These are phyloP conservation scores for Epicoccum sorghinum DNA, from an alignment of 2,329 filamentous ascomycete genomes.

Conservation along the genomic window DNA sequence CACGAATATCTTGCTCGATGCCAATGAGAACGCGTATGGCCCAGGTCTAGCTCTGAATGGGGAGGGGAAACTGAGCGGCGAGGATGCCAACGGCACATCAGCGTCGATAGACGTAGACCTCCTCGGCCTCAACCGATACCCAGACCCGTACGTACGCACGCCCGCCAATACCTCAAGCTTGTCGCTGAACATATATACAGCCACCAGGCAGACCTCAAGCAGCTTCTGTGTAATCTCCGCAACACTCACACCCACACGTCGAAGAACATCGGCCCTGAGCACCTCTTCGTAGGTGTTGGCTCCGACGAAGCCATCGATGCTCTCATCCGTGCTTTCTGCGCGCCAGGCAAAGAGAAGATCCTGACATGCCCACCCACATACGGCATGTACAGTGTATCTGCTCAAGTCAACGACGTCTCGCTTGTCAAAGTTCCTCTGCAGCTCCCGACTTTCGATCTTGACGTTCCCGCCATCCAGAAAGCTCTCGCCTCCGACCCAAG, in stretches of 20 bases:
- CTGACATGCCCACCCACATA: constrained; percentile 96
- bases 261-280: constrained; percentile 74
- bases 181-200: constrained; percentile 39
- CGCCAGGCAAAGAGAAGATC: constrained; percentile 85
- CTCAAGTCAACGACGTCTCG: constrained; percentile 88
- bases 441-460: constrained; percentile 73
- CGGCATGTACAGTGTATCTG: constrained; percentile 96
- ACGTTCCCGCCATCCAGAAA: constrained; percentile 70
- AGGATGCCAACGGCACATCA: constrained; percentile 43
- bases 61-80: constrained; percentile 56
- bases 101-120: constrained; percentile 71
- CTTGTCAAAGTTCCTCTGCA: constrained; percentile 87
- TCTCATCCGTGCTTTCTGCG: constrained; percentile 89
- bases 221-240: constrained; percentile 82
- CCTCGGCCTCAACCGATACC: constrained; percentile 87
- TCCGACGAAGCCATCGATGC: constrained; percentile 98
- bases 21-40: constrained; percentile 96
- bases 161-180: not conserved
- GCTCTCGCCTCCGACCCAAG: constrained; percentile 66
- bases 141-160: constrained; percentile 69
- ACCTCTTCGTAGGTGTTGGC: constrained; percentile 93
- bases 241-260: constrained; percentile 83
- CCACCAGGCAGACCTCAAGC: constrained; percentile 86
- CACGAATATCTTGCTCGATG: constrained; percentile 92
- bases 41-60: constrained; percentile 69